Evolutionary conservation across 75 land plant genomes (phyloP), one percentile per base, ranked within the genome.

Genomic region (Isoetes taiwanensis): DNA sequence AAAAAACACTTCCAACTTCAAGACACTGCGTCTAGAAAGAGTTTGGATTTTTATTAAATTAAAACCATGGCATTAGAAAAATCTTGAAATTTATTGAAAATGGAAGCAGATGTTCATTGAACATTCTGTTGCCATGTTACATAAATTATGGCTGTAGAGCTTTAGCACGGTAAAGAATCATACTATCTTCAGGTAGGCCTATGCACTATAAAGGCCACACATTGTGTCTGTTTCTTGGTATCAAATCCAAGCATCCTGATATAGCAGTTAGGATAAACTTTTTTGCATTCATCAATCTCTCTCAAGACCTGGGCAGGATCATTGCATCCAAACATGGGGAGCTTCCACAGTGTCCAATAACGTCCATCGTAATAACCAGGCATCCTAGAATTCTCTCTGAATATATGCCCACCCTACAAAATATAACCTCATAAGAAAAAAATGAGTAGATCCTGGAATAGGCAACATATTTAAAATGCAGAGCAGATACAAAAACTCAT

Each of bases 251-350:
- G 50, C 5, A 46, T 23, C 16, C 50, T 6, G 25, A 46, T 46
- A 23, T 46, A 46, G 6, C 25, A 19, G 25, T 46, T 46, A 4
- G 50, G 50, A 46, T 46, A 46, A 5, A 19, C n/a, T 6, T 16
- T 3, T 46, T 46, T 46, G 50, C 50, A 46, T n/a, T 46, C 50
- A 6, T 46, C 50, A n/a, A 46, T 46, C n/a, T 46, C 50, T n/a
- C 50, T 46, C n/a, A 46, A 19, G 4, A 46, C 50, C n/a, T 46
- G 50, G 16, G 50, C 50, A 6, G 50, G n/a, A 46, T 46, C 50
- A 8, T 8, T 46, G 50, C 50, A 46, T 6, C 50, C 50, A 46
- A 46, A 46, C 50, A 46, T 46, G 6, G 50, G 50, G 6, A 46
- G 50, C 50, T 46, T 46, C 50, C 50, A 46, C 6, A 46, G 50